phyloP scores from a whole-genome alignment of 2,329 filamentous ascomycete species.

The Colletotrichum euphorbiae region DNA sequence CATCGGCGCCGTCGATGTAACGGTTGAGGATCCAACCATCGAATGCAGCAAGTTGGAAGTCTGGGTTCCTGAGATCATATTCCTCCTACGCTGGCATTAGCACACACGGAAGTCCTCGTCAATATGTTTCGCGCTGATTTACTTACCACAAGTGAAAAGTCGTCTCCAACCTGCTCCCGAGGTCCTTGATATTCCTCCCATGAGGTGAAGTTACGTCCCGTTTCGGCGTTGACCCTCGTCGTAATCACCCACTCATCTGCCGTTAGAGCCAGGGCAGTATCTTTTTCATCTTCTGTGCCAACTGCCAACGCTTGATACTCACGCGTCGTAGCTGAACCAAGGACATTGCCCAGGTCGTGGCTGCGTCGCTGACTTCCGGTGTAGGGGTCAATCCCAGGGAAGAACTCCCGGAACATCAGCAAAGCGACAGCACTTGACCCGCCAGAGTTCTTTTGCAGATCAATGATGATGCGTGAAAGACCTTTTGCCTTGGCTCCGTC shows the following conservation, averaged over 20 bases:
- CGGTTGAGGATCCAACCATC: conserved; percentile 23
- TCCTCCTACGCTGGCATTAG: background rate
- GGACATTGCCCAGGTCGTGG: conserved; percentile 21
- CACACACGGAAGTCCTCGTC: background rate
- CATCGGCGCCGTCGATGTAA: conserved; percentile 12
- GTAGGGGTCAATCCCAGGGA: conserved; percentile 20
- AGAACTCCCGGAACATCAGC: conserved; percentile 17
- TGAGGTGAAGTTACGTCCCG: conserved; percentile 13
- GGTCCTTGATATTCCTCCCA: conserved; percentile 30
- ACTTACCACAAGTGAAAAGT: conserved; percentile 21
- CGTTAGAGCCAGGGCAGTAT: background rate
- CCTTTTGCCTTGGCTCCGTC: background rate
- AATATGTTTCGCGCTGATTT: background rate
- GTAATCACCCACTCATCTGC: conserved; percentile 22
- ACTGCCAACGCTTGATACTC: background rate
- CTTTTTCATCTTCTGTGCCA: background rate
- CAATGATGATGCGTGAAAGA: conserved; percentile 12
- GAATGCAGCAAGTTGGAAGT: conserved; percentile 14
- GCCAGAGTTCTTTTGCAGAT: conserved; percentile 30
- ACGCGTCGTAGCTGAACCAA: conserved; percentile 14
- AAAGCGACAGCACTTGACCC: conserved; percentile 14
- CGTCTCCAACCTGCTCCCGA: background rate
- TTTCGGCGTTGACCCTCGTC: conserved; percentile 16
- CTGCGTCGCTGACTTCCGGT: conserved; percentile 21
- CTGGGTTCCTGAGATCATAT: conserved; percentile 25